A percentile compares a stretch with the other conserved stretches of the same genome.
phyloP scores from a whole-genome alignment of 1,139 yeast genomes.

The Hemisphaericaspora lyxosophila region DNA sequence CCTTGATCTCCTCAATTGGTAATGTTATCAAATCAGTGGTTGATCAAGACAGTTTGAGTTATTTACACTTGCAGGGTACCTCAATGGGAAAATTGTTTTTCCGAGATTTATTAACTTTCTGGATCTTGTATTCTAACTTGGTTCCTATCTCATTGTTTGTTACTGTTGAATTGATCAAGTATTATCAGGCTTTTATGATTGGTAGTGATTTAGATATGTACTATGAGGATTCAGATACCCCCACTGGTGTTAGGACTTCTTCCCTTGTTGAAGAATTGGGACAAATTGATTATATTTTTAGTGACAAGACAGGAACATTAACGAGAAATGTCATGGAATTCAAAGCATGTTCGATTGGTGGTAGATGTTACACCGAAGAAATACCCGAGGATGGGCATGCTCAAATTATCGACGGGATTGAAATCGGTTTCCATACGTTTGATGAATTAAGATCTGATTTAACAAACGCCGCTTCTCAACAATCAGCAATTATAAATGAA shows the following conservation, averaged over 20 bases:
- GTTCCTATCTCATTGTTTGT: conserved; percentile 96
- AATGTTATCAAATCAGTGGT: conserved; percentile 73
- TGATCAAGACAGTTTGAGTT: conserved; percentile 53
- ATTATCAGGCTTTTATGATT: conserved; percentile 91
- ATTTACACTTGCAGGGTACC: conserved; percentile 69
- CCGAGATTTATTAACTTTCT: conserved; percentile 83
- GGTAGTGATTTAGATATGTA: conserved; percentile 94
- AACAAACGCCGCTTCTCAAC: conserved; percentile 38
- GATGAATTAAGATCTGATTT: conserved; percentile 59
- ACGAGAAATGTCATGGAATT: conserved; percentile 96
- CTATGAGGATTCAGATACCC: conserved; percentile 83
- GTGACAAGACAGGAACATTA: conserved; percentile 95
- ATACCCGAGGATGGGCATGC: conserved; percentile 90
- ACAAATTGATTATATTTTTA: conserved; percentile 90
- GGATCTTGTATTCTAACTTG: conserved; percentile 93
- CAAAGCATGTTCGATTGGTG: conserved; percentile 92
- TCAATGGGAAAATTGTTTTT: conserved; percentile 73
- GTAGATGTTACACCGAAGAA: conserved; percentile 81
- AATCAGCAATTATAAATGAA: conserved; percentile 69
- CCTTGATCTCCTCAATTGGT: conserved; percentile 83
- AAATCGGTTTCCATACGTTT: conserved; percentile 77
- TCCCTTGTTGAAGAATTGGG: conserved; percentile 95
- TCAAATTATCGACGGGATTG: conserved; percentile 71
- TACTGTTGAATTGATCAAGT: conserved; percentile 92
- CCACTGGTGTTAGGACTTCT: conserved; percentile 92